These are phyloP conservation scores for Peronospora belbahrii DNA, from an alignment of 352 stramenopile species.

Conservation along the genomic window DNA sequence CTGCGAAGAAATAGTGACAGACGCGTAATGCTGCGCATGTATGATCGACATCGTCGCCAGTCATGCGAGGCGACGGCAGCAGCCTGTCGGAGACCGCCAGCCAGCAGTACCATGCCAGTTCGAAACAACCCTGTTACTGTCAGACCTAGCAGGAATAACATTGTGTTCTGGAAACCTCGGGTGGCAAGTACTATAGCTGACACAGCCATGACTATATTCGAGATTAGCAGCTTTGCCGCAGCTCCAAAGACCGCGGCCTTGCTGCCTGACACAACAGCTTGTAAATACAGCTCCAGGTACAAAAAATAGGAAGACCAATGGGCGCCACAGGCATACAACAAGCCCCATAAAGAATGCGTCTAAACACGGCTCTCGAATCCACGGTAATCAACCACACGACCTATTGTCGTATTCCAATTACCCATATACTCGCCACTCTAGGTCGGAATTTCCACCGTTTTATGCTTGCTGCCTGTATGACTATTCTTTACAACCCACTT, in stretches of 20 bases:
- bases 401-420: constrained; percentile 63
- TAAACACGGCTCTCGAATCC: constrained; percentile 55
- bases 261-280: constrained; percentile 54
- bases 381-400: constrained; percentile 68
- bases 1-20: constrained; percentile 71
- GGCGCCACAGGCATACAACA: constrained; percentile 74
- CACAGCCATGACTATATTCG: constrained; percentile 43
- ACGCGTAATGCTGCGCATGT: constrained; percentile 70
- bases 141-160: constrained; percentile 50
- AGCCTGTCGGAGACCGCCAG: constrained; percentile 48
- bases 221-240: constrained; percentile 62
- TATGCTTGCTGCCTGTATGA: constrained; percentile 17
- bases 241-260: constrained; percentile 65
- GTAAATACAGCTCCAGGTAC: constrained; percentile 74
- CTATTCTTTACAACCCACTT: constrained; percentile 53
- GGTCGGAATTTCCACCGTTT: constrained; percentile 44
- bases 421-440: constrained; percentile 43
- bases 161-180: constrained; percentile 41
- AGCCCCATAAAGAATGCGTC: constrained; percentile 68
- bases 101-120: constrained; percentile 52
- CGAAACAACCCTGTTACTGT: constrained; percentile 39
- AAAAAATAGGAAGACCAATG: constrained; percentile 63
- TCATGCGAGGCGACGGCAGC: constrained; percentile 40
- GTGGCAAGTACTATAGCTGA: constrained; percentile 39
- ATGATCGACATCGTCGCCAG: constrained; percentile 64